phyloP scores from a whole-genome alignment of 2,329 filamentous ascomycete species.

The Leptographium lundbergii region DNA sequence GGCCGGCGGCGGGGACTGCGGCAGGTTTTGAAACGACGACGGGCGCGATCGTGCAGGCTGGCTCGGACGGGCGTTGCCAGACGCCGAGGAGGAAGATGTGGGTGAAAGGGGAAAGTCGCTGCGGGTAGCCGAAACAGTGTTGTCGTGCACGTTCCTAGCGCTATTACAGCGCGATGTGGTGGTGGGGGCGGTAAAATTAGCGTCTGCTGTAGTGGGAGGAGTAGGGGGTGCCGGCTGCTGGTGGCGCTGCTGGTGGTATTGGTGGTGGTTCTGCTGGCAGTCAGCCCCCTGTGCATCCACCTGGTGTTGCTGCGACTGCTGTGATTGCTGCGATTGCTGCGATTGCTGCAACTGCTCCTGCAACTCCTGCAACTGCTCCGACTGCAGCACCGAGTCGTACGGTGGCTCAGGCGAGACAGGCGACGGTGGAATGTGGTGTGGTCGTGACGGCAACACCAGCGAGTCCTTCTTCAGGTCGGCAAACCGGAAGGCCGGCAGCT shows the following conservation, averaged over 20 bases:
- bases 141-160: conserved; percentile 1
- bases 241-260: not conserved
- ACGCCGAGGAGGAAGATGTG: not conserved
- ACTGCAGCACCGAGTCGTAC: conserved; percentile 13
- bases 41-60: not conserved
- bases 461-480: conserved; percentile 31
- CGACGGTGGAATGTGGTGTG: conserved; percentile 25
- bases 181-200: not conserved
- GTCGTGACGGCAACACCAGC: conserved; percentile 21
- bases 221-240: not conserved
- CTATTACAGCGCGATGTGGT: conserved; percentile 1
- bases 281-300: conserved; percentile 4
- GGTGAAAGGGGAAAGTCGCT: not conserved
- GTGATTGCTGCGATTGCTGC: too few relatives aligned
- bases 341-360: too few relatives aligned
- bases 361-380: too few relatives aligned
- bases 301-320: not conserved
- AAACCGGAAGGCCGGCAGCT: conserved; percentile 42
- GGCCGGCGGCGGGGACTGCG: not conserved
- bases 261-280: conserved; percentile 1
- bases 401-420: conserved; percentile 22
- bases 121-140: not conserved
- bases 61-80: not conserved
- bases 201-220: not conserved
- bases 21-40: not conserved